Percentiles rank a stretch among this genome's conserved stretches.
These are phyloP conservation scores for Eucalyptus tenuipes DNA, from an alignment of 345 rosid genomes.

Conservation along the genomic window DNA sequence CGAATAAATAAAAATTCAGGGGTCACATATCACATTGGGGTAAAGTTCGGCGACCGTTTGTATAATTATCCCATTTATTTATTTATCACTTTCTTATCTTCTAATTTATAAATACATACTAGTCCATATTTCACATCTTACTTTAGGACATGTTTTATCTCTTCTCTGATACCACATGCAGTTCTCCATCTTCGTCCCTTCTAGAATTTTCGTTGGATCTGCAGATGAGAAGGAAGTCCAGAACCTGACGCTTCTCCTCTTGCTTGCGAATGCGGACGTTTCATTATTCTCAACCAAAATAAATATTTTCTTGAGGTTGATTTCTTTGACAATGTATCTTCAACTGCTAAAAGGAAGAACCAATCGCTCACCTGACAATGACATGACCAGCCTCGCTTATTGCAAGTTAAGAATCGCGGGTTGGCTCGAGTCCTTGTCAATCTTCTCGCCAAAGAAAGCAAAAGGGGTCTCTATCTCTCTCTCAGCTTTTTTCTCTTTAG, in stretches of 20 bases:
- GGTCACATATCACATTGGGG: not conserved
- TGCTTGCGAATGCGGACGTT: not conserved
- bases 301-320: not conserved
- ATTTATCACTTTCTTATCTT: not conserved
- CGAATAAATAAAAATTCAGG: rapidly evolving
- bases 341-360: not conserved
- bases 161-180: not conserved
- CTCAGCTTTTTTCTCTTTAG: not conserved
- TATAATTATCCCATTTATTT: not conserved
- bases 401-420: not conserved
- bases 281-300: not conserved
- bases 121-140: not conserved
- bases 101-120: not conserved
- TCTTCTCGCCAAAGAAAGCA: not conserved
- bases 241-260: not conserved
- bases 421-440: not conserved
- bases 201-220: not conserved
- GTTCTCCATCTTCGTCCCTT: not conserved
- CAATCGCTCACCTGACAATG: not conserved
- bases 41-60: not conserved
- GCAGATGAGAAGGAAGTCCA: not conserved
- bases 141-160: not conserved
- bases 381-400: not conserved
- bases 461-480: not conserved
- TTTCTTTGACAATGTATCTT: not conserved